A percentile compares a stretch with the other conserved stretches of the same genome.
Conservation (phyloP, 371 early-diverging fungal genomes). For the Enterocytospora artemiae region DNA sequence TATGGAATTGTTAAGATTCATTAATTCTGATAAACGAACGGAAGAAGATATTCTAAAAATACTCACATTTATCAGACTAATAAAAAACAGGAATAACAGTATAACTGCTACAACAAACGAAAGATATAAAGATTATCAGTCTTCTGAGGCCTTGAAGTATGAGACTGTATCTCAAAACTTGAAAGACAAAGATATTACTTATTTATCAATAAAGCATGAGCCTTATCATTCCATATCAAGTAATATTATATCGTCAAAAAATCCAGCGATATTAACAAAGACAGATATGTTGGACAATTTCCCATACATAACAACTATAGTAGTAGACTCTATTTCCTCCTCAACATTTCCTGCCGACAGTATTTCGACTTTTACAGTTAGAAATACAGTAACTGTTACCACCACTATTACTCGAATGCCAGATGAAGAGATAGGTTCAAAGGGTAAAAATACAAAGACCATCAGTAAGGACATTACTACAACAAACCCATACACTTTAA, state of each 20-base stretch:
- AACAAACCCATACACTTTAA: background rate
- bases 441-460: background rate
- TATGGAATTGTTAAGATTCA: conserved; percentile 2
- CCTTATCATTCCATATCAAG: background rate
- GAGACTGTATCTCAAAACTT: background rate
- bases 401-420: background rate
- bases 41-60: conserved; percentile 19
- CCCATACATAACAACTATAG: too few relatives aligned
- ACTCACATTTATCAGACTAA: background rate
- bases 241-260: background rate
- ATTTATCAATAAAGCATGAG: background rate
- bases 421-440: background rate
- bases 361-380: background rate
- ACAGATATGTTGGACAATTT: too few relatives aligned
- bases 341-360: background rate
- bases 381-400: background rate
- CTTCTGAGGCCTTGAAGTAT: background rate
- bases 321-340: too few relatives aligned
- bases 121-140: background rate
- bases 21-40: conserved; percentile 9
- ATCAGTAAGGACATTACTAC: background rate
- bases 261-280: background rate
- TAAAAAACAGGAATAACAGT: conserved; percentile 1
- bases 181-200: background rate
- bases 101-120: background rate